Evolutionary conservation across 495 filamentous ascomycete genomes (phyloP).

Genomic region (Pyronema domesticum): DNA sequence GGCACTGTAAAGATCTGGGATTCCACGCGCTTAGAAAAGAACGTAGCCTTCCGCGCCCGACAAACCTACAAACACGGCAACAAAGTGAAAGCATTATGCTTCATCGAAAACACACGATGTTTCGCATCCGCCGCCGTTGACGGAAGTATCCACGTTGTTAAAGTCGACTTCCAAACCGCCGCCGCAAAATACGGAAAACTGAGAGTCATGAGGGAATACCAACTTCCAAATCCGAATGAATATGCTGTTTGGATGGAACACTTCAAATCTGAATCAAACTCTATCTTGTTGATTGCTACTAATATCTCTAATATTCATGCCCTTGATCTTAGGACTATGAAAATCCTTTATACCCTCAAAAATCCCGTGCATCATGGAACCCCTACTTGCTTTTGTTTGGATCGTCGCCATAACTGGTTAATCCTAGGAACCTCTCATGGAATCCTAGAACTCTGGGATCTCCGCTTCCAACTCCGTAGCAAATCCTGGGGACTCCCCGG

Average conservation of each 20-base stretch:
- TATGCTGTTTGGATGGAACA: conserved; percentile 86
- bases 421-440: conserved; percentile 84
- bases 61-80: conserved; percentile 62
- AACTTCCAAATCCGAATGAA: conserved; percentile 48
- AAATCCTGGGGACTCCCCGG: conserved; percentile 81
- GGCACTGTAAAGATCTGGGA: conserved; percentile 90
- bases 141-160: conserved; percentile 76
- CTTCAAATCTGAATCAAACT: conserved; percentile 60
- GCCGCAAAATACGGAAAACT: conserved; percentile 61
- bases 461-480: conserved; percentile 73
- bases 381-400: conserved; percentile 79
- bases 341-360: conserved; percentile 55
- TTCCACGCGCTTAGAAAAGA: conserved; percentile 69
- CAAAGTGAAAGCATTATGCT: conserved; percentile 56
- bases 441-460: conserved; percentile 85
- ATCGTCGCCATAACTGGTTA: conserved; percentile 72
- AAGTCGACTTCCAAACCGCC: conserved; percentile 53
- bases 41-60: conserved; percentile 69
- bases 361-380: conserved; percentile 91
- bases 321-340: conserved; percentile 78
- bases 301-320: conserved; percentile 68
- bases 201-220: conserved; percentile 57
- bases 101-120: conserved; percentile 84
- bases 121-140: conserved; percentile 82
- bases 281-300: conserved; percentile 69